These are phyloP conservation scores for Serendipita sp. DNA, from an alignment of 768 basidiomycete species.

Conservation along the genomic window DNA sequence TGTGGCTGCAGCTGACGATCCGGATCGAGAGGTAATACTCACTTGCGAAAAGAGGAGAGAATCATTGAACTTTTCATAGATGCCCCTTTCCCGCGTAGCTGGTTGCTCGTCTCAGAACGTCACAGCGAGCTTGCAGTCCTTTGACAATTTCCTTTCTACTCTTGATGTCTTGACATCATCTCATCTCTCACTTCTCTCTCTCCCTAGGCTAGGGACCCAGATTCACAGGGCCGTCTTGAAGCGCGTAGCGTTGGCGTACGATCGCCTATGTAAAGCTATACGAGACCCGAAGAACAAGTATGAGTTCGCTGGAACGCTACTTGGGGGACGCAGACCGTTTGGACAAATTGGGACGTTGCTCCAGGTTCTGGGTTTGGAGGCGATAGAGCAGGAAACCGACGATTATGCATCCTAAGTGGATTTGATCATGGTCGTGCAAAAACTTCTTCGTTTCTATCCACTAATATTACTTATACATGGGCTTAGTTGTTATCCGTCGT, in stretches of 20 bases:
- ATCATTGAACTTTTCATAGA: constrained; percentile 22
- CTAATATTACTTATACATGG: too few species aligned
- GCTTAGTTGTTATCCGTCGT: too few species aligned
- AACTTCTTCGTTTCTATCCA: too few species aligned
- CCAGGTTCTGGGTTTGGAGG: constrained; percentile 65
- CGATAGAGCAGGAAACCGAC: constrained; percentile 13
- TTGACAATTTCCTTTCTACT: constrained; percentile 74
- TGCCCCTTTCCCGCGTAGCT: constrained; percentile 63
- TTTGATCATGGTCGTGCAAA: too few species aligned
- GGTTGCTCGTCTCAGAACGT: constrained; percentile 48
- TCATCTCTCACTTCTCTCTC: constrained; percentile 56
- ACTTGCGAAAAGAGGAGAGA: background rate
- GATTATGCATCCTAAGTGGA: background rate
- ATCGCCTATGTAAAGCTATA: constrained; percentile 57
- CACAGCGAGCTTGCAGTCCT: constrained; percentile 43
- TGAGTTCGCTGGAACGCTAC: constrained; percentile 75
- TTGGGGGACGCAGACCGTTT: constrained; percentile 73
- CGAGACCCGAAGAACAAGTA: constrained; percentile 63
- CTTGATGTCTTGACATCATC: constrained; percentile 68
- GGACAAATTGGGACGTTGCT: constrained; percentile 56
- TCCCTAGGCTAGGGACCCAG: constrained; percentile 43
- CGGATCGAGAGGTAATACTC: constrained; percentile 21
- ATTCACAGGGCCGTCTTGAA: constrained; percentile 66
- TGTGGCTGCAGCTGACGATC: constrained; percentile 20
- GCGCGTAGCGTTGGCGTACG: constrained; percentile 55